A percentile compares a stretch with the other conserved stretches of the same genome.
Conservation (phyloP, 208 protist species). For the Angomonas ambiguus region DNA sequence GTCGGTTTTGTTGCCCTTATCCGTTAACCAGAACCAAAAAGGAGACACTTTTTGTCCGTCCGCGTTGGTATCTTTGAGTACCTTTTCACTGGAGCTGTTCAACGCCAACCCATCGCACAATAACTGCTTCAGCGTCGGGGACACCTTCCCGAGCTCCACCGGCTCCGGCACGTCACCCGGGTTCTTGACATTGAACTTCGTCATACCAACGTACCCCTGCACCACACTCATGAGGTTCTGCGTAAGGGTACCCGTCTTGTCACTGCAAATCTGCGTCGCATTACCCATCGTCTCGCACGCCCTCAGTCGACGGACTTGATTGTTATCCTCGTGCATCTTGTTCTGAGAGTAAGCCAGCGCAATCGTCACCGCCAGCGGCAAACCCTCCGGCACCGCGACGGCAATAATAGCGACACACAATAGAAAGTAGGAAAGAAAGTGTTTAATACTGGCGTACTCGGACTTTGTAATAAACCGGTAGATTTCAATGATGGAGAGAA, state of each 20-base stretch:
- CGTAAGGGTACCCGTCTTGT: conserved; percentile 99
- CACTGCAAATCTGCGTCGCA: conserved; percentile 96
- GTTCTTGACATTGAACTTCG: conserved; percentile 37
- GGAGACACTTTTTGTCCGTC: conserved; percentile 29
- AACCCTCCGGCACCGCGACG: conserved; percentile 97
- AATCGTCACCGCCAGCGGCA: conserved; percentile 97
- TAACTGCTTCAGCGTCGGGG: conserved; percentile 10
- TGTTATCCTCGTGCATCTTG: conserved; percentile 99
- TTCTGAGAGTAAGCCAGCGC: conserved; percentile 97
- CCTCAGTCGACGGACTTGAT: conserved; percentile 96
- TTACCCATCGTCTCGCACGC: conserved; percentile 98
- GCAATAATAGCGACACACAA: conserved; percentile 95
- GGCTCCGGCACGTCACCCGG: conserved; percentile 49
- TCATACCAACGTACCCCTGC: conserved; percentile 63
- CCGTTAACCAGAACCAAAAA: conserved; percentile 57
- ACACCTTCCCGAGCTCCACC: conserved; percentile 15
- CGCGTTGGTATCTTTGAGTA: conserved; percentile 25
- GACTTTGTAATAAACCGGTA: conserved; percentile 25
- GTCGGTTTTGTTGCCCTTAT: conserved; percentile 87
- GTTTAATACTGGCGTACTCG: conserved; percentile 14
- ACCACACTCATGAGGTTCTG: conserved; percentile 97
- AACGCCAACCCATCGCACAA: conserved; percentile 30
- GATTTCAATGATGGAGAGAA: conserved; percentile 48
- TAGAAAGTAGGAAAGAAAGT: conserved; percentile 85
- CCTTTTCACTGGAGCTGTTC: conserved; percentile 83